A percentile compares a stretch with the other conserved stretches of the same genome.
Conservation (phyloP, 2,329 filamentous ascomycete genomes). For the Fusarium palustre region DNA sequence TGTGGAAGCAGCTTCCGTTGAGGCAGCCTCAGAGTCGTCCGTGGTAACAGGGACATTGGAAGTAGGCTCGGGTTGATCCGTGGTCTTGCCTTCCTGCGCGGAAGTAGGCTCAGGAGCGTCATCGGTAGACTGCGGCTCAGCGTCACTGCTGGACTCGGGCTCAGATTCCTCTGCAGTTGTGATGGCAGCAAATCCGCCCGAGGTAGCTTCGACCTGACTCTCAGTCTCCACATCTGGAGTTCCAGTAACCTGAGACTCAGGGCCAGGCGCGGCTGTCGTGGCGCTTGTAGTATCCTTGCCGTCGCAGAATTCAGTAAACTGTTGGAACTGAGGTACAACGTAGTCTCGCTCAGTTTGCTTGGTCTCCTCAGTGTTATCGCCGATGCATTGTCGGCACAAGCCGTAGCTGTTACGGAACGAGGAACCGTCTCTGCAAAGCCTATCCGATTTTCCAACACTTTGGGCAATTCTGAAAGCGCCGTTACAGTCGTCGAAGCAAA, state of each 20-base stretch:
- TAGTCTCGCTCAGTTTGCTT: constrained; percentile 51
- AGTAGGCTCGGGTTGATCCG: constrained; percentile 16
- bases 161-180: constrained; percentile 20
- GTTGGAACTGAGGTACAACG: constrained; percentile 54
- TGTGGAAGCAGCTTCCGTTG: constrained; percentile 2
- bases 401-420: constrained; percentile 54
- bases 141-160: constrained; percentile 3
- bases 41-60: constrained; percentile 9
- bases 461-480: constrained; percentile 60
- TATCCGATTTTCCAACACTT: constrained; percentile 58
- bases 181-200: constrained; percentile 39
- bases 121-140: constrained; percentile 16
- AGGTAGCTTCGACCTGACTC: constrained; percentile 44
- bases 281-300: constrained; percentile 40
- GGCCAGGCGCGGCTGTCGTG: constrained; percentile 16
- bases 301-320: constrained; percentile 62
- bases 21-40: constrained; percentile 2
- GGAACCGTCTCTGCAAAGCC: constrained; percentile 59
- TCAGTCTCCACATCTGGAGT: constrained; percentile 42
- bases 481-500: constrained; percentile 68
- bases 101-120: constrained; percentile 7
- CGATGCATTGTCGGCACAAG: constrained; percentile 59
- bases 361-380: constrained; percentile 33
- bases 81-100: background rate
- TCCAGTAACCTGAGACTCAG: constrained; percentile 44